These are phyloP conservation scores for Gorgonomyces haynaldii DNA, from an alignment of 192 early-diverging fungal genomes.

Conservation along the genomic window DNA sequence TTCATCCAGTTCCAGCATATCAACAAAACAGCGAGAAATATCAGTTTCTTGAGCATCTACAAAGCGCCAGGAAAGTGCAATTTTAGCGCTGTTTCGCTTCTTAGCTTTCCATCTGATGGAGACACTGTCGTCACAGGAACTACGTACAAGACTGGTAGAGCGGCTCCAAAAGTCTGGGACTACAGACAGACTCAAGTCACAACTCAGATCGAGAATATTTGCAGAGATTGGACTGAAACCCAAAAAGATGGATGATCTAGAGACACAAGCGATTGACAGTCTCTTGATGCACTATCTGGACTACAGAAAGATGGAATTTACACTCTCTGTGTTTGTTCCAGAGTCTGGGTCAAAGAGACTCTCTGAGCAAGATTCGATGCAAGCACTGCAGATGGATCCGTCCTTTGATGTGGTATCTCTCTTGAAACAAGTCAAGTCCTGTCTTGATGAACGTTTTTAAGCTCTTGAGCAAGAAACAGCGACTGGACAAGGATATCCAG, in stretches of 20 bases:
- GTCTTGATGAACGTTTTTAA: constrained; percentile 17
- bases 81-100: too few relatives aligned
- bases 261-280: constrained; percentile 27
- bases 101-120: too few relatives aligned
- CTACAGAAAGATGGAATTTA: constrained; percentile 28
- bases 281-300: constrained; percentile 35
- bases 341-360: constrained; percentile 27
- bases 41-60: too few relatives aligned
- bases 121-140: not conserved
- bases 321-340: constrained; percentile 42
- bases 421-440: not conserved
- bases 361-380: constrained; percentile 22
- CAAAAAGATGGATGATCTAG: not conserved
- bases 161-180: not conserved
- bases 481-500: constrained; percentile 22
- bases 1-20: too few relatives aligned
- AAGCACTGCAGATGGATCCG: constrained; percentile 30
- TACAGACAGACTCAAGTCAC: constrained; percentile 21
- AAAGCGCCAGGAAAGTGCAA: too few relatives aligned
- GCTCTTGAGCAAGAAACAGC: constrained; percentile 14
- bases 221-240: constrained; percentile 20
- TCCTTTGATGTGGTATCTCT: constrained; percentile 11
- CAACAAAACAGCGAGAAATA: too few relatives aligned
- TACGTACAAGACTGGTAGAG: not conserved
- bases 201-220: constrained; percentile 30